Conservation (phyloP, 1,139 yeast species). For the Yamadazyma dendronema region DNA sequence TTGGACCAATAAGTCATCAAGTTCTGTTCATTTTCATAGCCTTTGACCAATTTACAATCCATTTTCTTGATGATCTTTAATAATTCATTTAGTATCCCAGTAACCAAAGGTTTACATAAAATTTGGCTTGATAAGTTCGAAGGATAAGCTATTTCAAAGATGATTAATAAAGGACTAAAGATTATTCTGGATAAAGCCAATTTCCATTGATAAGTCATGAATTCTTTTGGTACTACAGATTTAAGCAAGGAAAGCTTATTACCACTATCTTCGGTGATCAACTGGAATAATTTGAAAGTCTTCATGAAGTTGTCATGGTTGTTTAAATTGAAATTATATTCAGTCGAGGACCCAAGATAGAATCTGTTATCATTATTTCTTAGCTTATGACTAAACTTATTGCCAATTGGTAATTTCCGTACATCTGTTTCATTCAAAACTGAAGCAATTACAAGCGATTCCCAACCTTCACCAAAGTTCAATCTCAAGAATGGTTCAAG, state of each 20-base stretch:
- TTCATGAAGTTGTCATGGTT: conserved; percentile 24
- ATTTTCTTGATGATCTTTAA: conserved; percentile 72
- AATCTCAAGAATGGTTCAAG: conserved; percentile 63
- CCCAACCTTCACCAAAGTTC: conserved; percentile 23
- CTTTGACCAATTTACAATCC: conserved; percentile 70
- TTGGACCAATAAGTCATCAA: conserved; percentile 54
- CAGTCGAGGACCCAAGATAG: conserved; percentile 37
- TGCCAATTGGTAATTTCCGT: conserved; percentile 31
- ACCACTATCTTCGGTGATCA: conserved; percentile 32
- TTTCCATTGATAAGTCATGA: conserved; percentile 79
- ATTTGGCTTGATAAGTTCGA: conserved; percentile 59
- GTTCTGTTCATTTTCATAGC: conserved; percentile 62
- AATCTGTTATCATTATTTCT: conserved; percentile 37
- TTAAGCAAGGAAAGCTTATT: conserved; percentile 43
- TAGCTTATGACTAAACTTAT: conserved; percentile 26
- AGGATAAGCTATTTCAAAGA: conserved; percentile 71
- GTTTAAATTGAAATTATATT: conserved; percentile 14
- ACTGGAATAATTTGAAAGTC: conserved; percentile 33
- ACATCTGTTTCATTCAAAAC: conserved; percentile 67
- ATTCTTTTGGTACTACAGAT: conserved; percentile 55
- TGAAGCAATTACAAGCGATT: conserved; percentile 48
- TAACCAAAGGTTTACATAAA: conserved; percentile 77
- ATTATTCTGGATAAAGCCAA: conserved; percentile 76
- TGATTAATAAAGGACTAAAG: conserved; percentile 69
- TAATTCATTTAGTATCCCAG: conserved; percentile 76